Conservation (phyloP, 2,329 filamentous ascomycete species). For the Talaromyces sp. region DNA sequence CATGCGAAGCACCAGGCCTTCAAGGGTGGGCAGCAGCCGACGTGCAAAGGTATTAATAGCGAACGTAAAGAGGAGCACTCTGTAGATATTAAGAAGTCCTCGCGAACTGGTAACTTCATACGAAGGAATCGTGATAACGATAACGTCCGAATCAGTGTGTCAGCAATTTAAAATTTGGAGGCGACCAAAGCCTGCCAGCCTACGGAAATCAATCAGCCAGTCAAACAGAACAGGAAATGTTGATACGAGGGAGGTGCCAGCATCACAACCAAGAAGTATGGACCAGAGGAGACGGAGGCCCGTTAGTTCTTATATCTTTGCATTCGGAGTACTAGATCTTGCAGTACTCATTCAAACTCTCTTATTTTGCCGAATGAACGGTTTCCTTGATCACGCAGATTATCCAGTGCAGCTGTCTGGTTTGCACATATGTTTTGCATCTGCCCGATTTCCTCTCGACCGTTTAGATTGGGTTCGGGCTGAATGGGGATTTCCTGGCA, state of each 20-base stretch:
- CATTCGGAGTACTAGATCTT: background rate
- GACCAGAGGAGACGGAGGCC: background rate
- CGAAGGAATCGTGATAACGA: background rate
- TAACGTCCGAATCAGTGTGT: background rate
- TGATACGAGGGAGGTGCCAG: background rate
- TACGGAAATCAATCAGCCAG: background rate
- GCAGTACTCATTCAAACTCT: background rate
- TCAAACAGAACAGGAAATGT: background rate
- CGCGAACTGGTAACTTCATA: background rate
- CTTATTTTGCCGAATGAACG: conserved; percentile 4
- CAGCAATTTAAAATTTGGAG: background rate
- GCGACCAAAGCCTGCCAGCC: background rate
- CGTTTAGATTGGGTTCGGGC: conserved; percentile 2
- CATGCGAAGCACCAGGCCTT: background rate
- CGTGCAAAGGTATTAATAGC: background rate
- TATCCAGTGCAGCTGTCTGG: conserved; percentile 7
- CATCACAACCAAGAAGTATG: conserved; percentile 4
- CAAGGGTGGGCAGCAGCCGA: conserved; percentile 2
- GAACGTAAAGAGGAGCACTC: background rate
- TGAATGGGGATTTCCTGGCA: conserved; percentile 3
- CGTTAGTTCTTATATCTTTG: no score
- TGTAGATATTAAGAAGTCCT: background rate
- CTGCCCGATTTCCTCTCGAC: background rate
- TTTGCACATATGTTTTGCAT: conserved; percentile 4
- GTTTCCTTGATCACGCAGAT: conserved; percentile 6